Base-by-base conservation (phyloP, 495 filamentous ascomycete genomes). In the Aspergillus sclerotioniger region DNA sequence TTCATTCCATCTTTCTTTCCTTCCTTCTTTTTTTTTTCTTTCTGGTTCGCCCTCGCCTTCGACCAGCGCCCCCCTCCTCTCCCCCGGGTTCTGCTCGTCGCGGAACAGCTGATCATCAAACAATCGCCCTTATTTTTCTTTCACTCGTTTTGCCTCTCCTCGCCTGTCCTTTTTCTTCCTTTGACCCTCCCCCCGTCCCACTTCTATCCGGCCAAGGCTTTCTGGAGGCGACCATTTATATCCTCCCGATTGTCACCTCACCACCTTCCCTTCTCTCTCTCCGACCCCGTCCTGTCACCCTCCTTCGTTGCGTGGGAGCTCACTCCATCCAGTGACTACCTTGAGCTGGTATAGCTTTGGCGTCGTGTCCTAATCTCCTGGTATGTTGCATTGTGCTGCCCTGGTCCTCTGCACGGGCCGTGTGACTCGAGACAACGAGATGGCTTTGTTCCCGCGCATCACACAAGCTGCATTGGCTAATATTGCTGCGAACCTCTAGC, bases 121-220 rank as follows among this genome's bases (percentile, higher is more conserved):
- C 13, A 43, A 25, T 57, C 21, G 57, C 50, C 37, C n/a, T 59
- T 57, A 51, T 53, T 47, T 59, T 54, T 57, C 50, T 62, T 58
- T 60, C 8, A 16, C 43, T 53, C 54, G 57, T 55, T 57, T 53
- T 53, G 29, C 48, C 31, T 35, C 44, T 16, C 7, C 44, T 46
- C 33, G 39, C 31, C 50, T 57, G 33, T 56, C 35, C 46, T 46
- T 41, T 56, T 51, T 62, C 46, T 55, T n/a, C n/a, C 54, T 53
- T 50, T 29, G 25, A 20, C 31, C 32, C 20, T 41, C 29, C 17
- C 12, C 51, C 49, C 53, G 31, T 59, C 45, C 20, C 16, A 49
- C 31, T 28, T 31, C 55, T 29, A 33, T 21, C 49, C 45, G 47
- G 25, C 6, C 28, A 47, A 50, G 49, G 51, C 35, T 25, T 33